phyloP scores from a whole-genome alignment of 2,329 filamentous ascomycete genomes.

The Macroventuria anomochaeta region DNA sequence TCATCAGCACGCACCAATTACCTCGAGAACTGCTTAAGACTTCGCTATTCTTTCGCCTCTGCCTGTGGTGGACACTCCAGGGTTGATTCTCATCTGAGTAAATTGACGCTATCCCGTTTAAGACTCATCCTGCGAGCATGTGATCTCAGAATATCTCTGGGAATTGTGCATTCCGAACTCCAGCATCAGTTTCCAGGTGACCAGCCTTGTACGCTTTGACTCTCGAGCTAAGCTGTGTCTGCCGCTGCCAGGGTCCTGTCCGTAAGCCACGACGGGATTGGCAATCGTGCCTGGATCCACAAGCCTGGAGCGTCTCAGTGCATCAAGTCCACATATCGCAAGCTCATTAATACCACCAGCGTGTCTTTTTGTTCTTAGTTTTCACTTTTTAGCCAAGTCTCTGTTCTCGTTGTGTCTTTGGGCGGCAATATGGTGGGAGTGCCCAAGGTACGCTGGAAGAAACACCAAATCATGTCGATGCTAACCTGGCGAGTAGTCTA shows the following conservation, averaged over 20 bases:
- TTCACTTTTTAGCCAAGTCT: not conserved
- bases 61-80: not conserved
- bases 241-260: not conserved
- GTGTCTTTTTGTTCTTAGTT: not conserved
- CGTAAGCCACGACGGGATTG: slow-evolving; percentile 4
- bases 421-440: slow-evolving; percentile 40
- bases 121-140: slow-evolving; percentile 32
- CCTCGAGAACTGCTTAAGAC: not conserved
- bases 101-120: slow-evolving; percentile 17
- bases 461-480: not conserved
- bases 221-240: slow-evolving; percentile 1
- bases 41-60: not conserved
- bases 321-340: not conserved
- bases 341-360: slow-evolving; percentile 1
- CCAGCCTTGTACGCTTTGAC: slow-evolving; percentile 5
- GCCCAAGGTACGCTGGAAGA: slow-evolving; percentile 31
- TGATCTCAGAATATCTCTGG: slow-evolving; percentile 13
- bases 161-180: slow-evolving; percentile 6
- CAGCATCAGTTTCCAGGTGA: not conserved
- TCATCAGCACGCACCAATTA: not conserved
- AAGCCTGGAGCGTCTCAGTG: not conserved
- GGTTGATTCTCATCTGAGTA: not conserved
- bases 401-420: not conserved
- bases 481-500: slow-evolving; percentile 19
- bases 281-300: slow-evolving; percentile 6